A percentile compares a stretch with the other conserved stretches of the same genome.
Conservation (phyloP, 192 early-diverging fungal species). For the Gonapodya prolifera region DNA sequence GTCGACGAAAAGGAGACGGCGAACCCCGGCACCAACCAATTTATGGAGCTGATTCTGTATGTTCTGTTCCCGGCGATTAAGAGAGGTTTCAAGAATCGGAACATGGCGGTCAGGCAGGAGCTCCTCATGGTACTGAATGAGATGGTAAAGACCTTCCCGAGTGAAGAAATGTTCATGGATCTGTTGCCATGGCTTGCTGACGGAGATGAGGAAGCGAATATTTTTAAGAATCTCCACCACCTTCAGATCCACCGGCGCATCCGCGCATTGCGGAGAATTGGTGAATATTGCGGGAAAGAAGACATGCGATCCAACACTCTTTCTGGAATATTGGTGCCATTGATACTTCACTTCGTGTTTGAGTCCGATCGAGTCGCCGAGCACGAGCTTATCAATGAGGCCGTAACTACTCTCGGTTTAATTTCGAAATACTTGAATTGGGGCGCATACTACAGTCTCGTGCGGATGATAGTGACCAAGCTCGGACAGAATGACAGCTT, state of each 20-base stretch:
- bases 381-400: conserved; percentile 70
- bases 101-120: conserved; percentile 52
- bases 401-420: conserved; percentile 59
- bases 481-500: conserved; percentile 51
- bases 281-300: conserved; percentile 24
- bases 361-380: conserved; percentile 52
- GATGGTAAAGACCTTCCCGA: conserved; percentile 46
- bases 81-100: conserved; percentile 36
- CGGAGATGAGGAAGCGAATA: conserved; percentile 81
- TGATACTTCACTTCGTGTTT: conserved; percentile 79
- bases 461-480: conserved; percentile 25
- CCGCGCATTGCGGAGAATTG: conserved; percentile 64
- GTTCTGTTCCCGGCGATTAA: conserved; percentile 62
- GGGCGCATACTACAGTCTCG: conserved; percentile 63
- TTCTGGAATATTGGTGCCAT: conserved; percentile 64
- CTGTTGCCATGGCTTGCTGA: conserved; percentile 49
- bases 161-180: conserved; percentile 36
- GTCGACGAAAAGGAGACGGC: conserved; percentile 28
- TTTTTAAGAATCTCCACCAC: conserved; percentile 92
- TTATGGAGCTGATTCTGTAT: conserved; percentile 36
- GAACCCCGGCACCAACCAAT: conserved; percentile 14
- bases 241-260: conserved; percentile 89
- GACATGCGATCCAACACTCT: conserved; percentile 34
- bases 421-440: conserved; percentile 63
- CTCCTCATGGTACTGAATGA: conserved; percentile 50